These are phyloP conservation scores for Malassezia slooffiae DNA, from an alignment of 1,284 basidiomycete genomes.

Conservation along the genomic window DNA sequence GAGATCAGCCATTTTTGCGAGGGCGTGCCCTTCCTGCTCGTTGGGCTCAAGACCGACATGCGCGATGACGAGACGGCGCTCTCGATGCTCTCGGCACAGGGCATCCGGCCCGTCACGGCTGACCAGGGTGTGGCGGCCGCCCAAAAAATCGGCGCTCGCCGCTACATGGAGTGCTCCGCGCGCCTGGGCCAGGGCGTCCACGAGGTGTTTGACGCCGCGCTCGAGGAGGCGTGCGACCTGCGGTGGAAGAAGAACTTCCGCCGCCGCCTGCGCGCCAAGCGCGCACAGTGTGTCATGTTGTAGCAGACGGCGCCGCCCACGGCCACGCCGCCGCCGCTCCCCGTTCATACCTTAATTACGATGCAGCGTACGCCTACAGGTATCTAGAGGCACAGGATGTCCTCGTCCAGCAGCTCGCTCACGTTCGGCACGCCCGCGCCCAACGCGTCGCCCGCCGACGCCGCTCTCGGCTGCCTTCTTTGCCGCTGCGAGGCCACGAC, in stretches of 20 bases:
- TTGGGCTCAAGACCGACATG: slow-evolving; percentile 76
- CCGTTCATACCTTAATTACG: too few species aligned
- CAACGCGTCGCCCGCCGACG: background rate
- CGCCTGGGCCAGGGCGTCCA: slow-evolving; percentile 79
- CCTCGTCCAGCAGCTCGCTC: slow-evolving; percentile 5
- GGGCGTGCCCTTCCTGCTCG: slow-evolving; percentile 77
- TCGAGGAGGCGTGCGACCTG: slow-evolving; percentile 59
- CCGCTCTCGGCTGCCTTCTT: background rate
- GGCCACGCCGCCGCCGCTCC: too few species aligned
- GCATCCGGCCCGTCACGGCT: slow-evolving; percentile 67
- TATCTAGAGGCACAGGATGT: slow-evolving; percentile 13
- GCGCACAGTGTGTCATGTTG: slow-evolving; percentile 2
- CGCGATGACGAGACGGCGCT: slow-evolving; percentile 74
- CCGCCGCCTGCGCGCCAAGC: background rate
- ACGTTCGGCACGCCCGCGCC: background rate
- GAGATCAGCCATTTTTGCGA: slow-evolving; percentile 97
- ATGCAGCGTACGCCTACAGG: too few species aligned
- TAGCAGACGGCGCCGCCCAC: too few species aligned
- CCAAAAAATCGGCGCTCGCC: slow-evolving; percentile 78
- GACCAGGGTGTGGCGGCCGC: slow-evolving; percentile 58
- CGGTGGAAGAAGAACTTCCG: slow-evolving; percentile 1
- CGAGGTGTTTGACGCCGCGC: slow-evolving; percentile 81
- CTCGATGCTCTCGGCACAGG: slow-evolving; percentile 85
- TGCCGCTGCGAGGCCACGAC: too few species aligned
- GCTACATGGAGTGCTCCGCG: slow-evolving; percentile 85